Conservation (phyloP, 2,329 filamentous ascomycete genomes). For the Fusarium mangiferae region DNA sequence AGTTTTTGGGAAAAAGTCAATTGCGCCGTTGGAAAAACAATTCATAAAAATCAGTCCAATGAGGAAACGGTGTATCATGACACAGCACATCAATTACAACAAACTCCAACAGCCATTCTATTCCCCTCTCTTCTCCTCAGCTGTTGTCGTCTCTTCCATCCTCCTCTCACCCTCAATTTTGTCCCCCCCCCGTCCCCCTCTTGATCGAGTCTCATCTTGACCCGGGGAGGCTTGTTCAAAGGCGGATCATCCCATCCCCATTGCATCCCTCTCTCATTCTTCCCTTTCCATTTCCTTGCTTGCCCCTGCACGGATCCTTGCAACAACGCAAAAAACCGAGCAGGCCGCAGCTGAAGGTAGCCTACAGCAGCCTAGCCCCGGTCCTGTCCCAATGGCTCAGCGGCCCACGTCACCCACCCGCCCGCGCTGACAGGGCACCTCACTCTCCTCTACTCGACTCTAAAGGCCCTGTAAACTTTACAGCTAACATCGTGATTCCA, state of each 20-base stretch:
- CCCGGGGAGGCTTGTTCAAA: slow-evolving; percentile 29
- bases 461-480: not conserved
- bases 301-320: slow-evolving; percentile 31
- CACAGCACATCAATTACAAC: not conserved
- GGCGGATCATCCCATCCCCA: slow-evolving; percentile 25
- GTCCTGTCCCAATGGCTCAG: slow-evolving; percentile 33
- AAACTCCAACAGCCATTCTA: not conserved
- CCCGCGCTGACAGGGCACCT: slow-evolving; percentile 40
- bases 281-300: slow-evolving; percentile 11
- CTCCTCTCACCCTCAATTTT: slow-evolving; percentile 20
- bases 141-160: not conserved
- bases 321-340: not conserved
- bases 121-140: not conserved
- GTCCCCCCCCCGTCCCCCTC: not conserved
- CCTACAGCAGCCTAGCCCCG: not conserved
- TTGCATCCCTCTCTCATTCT: not conserved
- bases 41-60: not conserved
- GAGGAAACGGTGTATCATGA: not conserved
- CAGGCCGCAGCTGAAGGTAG: not conserved
- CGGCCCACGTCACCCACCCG: slow-evolving; percentile 44
- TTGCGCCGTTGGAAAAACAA: not conserved
- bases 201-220: slow-evolving; percentile 36
- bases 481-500: slow-evolving; percentile 31
- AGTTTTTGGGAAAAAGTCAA: slow-evolving; percentile 5
- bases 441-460: not conserved